These are phyloP conservation scores for Sindora glabra DNA, from an alignment of 306 rosid genomes.

Conservation along the genomic window DNA sequence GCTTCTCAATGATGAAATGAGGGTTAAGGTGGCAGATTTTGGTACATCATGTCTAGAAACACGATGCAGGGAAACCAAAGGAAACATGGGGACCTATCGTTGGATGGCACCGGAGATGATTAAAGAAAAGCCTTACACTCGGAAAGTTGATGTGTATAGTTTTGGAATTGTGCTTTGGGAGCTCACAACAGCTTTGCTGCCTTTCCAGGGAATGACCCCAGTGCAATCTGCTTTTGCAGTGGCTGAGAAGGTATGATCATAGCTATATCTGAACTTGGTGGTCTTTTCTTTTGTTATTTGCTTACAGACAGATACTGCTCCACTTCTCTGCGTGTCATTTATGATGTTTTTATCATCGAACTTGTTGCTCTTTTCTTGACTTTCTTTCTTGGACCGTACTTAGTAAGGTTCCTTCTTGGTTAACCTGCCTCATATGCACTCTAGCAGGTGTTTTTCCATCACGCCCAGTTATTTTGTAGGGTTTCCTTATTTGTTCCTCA, in stretches of 20 bases:
- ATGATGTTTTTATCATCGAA: background rate
- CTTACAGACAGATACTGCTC: background rate
- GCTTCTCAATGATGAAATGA: slow-evolving; percentile 95
- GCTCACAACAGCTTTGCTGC: slow-evolving; percentile 84
- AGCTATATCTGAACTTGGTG: slow-evolving; percentile 1
- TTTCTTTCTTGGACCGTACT: background rate
- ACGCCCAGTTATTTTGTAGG: too few species aligned
- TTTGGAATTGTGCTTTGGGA: slow-evolving; percentile 98
- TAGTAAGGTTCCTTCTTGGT: background rate
- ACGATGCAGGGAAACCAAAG: slow-evolving; percentile 77
- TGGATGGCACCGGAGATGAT: slow-evolving; percentile 99
- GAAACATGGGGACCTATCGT: slow-evolving; percentile 95
- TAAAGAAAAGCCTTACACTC: slow-evolving; percentile 73
- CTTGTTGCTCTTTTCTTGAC: background rate
- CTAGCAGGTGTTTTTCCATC: background rate
- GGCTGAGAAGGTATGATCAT: slow-evolving; percentile 85
- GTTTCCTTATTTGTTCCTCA: too few species aligned
- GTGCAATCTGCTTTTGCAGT: slow-evolving; percentile 99
- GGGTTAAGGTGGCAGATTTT: slow-evolving; percentile 96
- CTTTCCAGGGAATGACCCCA: slow-evolving; percentile 98
- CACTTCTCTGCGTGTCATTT: background rate
- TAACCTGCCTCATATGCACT: background rate
- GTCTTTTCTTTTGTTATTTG: background rate
- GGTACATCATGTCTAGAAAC: slow-evolving; percentile 97
- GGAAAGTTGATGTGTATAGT: slow-evolving; percentile 93